phyloP scores from a whole-genome alignment of 768 basidiomycete genomes.

The Amanita inopinata region DNA sequence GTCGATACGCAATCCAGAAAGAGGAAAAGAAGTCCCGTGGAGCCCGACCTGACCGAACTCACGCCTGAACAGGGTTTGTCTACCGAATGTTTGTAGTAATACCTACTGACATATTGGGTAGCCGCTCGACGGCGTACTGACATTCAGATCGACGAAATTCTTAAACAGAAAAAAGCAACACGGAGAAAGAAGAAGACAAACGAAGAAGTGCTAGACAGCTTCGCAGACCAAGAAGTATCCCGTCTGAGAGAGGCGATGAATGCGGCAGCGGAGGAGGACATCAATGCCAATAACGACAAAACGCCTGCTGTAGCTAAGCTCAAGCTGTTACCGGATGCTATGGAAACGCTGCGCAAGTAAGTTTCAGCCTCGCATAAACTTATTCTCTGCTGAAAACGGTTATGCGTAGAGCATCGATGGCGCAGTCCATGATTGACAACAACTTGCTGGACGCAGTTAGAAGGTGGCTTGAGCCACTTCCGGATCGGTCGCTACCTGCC shows the following conservation, averaged over 20 bases:
- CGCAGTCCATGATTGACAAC: constrained; percentile 91
- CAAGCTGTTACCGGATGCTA: constrained; percentile 76
- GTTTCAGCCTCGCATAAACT: constrained; percentile 3
- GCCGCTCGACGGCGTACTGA: constrained; percentile 45
- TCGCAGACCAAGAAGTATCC: constrained; percentile 86
- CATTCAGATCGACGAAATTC: constrained; percentile 78
- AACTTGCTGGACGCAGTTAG: constrained; percentile 86
- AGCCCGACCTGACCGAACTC: constrained; percentile 57
- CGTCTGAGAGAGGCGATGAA: constrained; percentile 87
- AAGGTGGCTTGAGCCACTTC: constrained; percentile 90
- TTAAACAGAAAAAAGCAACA: constrained; percentile 67
- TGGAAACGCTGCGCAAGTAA: constrained; percentile 89
- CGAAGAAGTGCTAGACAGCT: constrained; percentile 75
- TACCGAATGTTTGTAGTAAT: neutral
- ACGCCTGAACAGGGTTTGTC: constrained; percentile 69
- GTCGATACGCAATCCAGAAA: constrained; percentile 27
- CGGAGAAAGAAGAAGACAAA: constrained; percentile 69
- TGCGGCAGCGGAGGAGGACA: constrained; percentile 76
- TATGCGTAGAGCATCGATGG: constrained; percentile 59
- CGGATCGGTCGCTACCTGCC: constrained; percentile 86
- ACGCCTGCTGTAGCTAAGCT: constrained; percentile 81
- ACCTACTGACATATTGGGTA: constrained; percentile 11
- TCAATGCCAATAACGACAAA: constrained; percentile 68
- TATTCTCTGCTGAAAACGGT: constrained; percentile 12
- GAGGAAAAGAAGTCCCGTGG: constrained; percentile 54